A percentile compares a stretch with the other conserved stretches of the same genome.
Evolutionary conservation across 225 moss, liverwort and hornwort species (phyloP).

Genomic region (Neckera pumila): DNA sequence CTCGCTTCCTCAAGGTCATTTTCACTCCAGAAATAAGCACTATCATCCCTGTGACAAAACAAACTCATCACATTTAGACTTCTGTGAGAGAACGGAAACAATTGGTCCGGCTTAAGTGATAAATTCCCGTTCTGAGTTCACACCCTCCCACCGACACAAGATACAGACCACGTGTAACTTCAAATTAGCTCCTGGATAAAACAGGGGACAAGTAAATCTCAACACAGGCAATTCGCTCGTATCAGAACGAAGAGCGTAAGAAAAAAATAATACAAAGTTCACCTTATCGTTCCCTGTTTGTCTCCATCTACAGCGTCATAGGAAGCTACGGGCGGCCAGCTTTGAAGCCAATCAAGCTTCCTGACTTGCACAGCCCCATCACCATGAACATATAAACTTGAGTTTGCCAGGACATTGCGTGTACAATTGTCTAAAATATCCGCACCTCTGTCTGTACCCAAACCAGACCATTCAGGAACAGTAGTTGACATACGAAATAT

Average conservation of each 20-base stretch:
- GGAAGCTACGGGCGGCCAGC: conserved; percentile 44
- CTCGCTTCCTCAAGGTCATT: conserved; percentile 35
- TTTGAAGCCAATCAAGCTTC: conserved; percentile 64
- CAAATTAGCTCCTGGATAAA: background rate
- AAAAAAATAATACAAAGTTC: background rate
- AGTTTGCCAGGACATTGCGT: conserved; percentile 49
- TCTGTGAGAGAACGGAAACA: background rate
- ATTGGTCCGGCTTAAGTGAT: background rate
- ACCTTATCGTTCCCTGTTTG: conserved; percentile 7
- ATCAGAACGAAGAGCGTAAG: background rate
- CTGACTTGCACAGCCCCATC: conserved; percentile 53
- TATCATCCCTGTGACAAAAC: background rate
- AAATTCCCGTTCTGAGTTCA: background rate
- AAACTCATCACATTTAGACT: background rate
- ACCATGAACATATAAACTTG: conserved; percentile 21
- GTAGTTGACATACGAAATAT: background rate
- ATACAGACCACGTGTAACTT: background rate
- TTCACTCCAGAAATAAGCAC: conserved; percentile 41
- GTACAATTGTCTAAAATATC: conserved; percentile 67
- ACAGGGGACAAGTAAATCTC: background rate
- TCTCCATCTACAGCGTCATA: background rate
- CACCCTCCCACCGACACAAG: background rate
- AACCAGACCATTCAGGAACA: background rate
- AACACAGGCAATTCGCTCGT: background rate
- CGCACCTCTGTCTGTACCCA: conserved; percentile 41